Conservation (phyloP, 169 alveolate species). For the Amoebophrya sp. region DNA sequence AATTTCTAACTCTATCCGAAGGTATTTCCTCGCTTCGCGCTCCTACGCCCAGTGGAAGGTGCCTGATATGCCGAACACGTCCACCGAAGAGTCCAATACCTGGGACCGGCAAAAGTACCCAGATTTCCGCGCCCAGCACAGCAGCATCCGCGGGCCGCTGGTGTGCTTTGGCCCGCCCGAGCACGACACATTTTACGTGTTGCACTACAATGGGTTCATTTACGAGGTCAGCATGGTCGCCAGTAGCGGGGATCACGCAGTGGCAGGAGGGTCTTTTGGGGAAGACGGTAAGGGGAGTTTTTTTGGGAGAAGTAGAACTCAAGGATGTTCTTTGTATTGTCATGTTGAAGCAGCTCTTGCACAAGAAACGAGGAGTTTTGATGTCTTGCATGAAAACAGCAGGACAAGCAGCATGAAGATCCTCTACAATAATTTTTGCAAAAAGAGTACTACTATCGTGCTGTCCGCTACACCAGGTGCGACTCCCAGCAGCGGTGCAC, state of each 20-base stretch:
- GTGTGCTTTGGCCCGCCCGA: slow-evolving; percentile 19
- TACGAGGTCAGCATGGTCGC: neutral
- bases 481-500: too few relatives aligned
- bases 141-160: neutral
- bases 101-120: neutral
- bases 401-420: neutral
- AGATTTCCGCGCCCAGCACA: neutral
- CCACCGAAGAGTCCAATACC: neutral
- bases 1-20: too few relatives aligned
- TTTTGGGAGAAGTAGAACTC: too few relatives aligned
- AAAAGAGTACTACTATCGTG: too few relatives aligned
- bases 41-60: neutral
- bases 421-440: too few relatives aligned
- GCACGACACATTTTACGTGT: neutral
- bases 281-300: too few relatives aligned
- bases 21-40: neutral
- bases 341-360: too few relatives aligned
- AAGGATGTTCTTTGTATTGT: too few relatives aligned
- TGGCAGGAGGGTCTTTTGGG: too few relatives aligned
- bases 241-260: neutral
- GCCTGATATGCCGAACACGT: neutral
- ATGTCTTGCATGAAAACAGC: neutral
- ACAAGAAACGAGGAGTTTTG: neutral
- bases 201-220: slow-evolving; percentile 5
- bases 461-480: too few relatives aligned